Evolutionary conservation across 768 basidiomycete genomes (phyloP), one percentile per base, ranked within the genome.

Genomic region (Lactifluus rugatus): DNA sequence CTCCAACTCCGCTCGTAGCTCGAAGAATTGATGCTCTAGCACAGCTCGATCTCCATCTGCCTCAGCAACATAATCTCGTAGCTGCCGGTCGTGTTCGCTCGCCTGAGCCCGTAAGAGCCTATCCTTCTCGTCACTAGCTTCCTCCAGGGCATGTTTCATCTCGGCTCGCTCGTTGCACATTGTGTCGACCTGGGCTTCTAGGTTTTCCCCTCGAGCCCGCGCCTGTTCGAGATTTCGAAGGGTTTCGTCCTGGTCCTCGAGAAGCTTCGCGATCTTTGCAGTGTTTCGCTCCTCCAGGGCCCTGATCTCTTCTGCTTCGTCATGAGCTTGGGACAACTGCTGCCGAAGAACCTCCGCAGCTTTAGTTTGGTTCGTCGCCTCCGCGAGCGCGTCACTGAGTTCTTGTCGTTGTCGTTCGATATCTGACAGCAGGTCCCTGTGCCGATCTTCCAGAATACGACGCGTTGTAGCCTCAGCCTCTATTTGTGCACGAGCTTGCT

Each of bases 1-100:
- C 55, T 86, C 87, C 50, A 85, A 71, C 8, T 77, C 75, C 1
- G 81, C 81, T 62, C 80, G 78, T 37, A 89, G 72, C 67, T 89
- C 88, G 41, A 80, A 82, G 68, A 88, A 85, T 69, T 93, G 88
- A 50, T 93, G 84, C 71, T 96, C 93, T 47, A 96, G 75, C 14
- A 95, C 91, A 0, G 93, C 93, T 8, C 92, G 81, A 69, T 97
- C 93, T 1, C 93, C 89, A 66, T 96, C 92, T 14, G 93, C 89
- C 70, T 98, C 94, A 2, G 88, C 88, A 54, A 88, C 85, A 65
- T 93, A 89, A 68, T 96, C 93, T 1, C 91, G 81, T 61, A 96
- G 82, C 45, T 77, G 70, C 34, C 79, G 73, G 57, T 85, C 83
- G 56, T 83, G 77, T 66, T 78, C 88, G 14, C 80, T 81, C 7